phyloP scores from a whole-genome alignment of 139 green algal genomes.

The Tetradesmus obliquus region DNA sequence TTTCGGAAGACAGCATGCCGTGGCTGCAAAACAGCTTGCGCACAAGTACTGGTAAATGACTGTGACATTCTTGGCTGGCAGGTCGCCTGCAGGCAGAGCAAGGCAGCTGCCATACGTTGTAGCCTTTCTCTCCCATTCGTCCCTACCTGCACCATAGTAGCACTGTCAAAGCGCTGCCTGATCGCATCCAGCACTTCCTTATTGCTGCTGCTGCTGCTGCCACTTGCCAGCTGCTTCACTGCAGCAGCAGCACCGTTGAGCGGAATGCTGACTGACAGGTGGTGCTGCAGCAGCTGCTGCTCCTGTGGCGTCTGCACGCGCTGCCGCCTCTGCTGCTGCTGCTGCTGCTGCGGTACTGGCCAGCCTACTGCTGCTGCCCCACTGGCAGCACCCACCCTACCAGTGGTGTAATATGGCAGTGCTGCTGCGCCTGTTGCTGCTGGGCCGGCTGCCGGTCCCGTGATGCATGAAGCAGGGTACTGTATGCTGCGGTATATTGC shows the following conservation, averaged over 20 bases:
- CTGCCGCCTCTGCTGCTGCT: not conserved
- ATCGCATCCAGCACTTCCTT: not conserved
- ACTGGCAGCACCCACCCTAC: not conserved
- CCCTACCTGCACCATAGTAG: slow-evolving; percentile 41
- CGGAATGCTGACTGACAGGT: slow-evolving; percentile 23
- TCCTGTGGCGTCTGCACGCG: not conserved
- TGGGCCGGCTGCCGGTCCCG: not conserved
- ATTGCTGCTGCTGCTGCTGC: not conserved
- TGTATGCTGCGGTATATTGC: slow-evolving; percentile 38
- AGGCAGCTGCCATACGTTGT: no score
- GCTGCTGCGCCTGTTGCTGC: slow-evolving; percentile 4
- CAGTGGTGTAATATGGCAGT: not conserved
- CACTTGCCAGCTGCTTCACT: not conserved
- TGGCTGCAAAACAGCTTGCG: no score
- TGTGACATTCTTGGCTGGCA: no score
- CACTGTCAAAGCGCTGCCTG: slow-evolving; percentile 26
- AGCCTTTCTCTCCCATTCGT: no score
- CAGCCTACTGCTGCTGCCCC: not conserved
- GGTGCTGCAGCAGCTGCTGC: slow-evolving; percentile 19
- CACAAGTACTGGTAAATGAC: no score
- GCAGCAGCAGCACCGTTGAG: not conserved
- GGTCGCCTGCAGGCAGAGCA: no score
- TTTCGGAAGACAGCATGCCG: no score
- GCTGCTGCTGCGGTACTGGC: not conserved
- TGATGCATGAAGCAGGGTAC: not conserved